These are phyloP conservation scores for Coriolopsis trogii DNA, from an alignment of 1,284 basidiomycete species.

Conservation along the genomic window DNA sequence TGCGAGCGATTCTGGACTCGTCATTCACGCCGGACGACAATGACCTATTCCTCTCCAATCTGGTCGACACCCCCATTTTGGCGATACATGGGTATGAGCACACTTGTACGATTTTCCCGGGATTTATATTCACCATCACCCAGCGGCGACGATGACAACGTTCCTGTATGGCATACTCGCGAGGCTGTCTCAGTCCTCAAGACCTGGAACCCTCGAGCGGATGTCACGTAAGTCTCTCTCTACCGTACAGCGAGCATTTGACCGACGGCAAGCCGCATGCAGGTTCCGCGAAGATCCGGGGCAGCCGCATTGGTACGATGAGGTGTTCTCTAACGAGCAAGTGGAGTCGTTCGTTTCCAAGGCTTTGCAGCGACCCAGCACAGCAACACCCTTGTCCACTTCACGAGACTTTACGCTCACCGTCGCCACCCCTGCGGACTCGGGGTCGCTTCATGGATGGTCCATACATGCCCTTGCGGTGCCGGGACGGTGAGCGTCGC, in stretches of 20 bases:
- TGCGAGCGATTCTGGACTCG: constrained; percentile 71
- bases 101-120: neutral
- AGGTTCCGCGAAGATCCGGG: constrained; percentile 71
- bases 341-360: constrained; percentile 57
- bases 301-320: constrained; percentile 70
- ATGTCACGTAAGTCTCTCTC: constrained; percentile 50
- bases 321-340: constrained; percentile 55
- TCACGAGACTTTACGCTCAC: constrained; percentile 62
- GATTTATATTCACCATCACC: neutral
- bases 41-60: constrained; percentile 80
- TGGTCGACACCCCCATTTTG: constrained; percentile 69
- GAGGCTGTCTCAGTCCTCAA: constrained; percentile 60
- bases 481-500: constrained; percentile 59
- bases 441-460: constrained; percentile 69
- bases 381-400: neutral
- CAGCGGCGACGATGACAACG: constrained; percentile 76
- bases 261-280: neutral
- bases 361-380: neutral
- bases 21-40: constrained; percentile 85
- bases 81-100: constrained; percentile 71
- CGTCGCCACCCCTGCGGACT: constrained; percentile 63
- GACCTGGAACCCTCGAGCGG: constrained; percentile 54
- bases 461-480: constrained; percentile 52
- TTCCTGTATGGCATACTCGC: constrained; percentile 80
- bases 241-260: neutral